Base-by-base conservation (phyloP, 1,284 basidiomycete genomes). In the Cyathus olla region DNA sequence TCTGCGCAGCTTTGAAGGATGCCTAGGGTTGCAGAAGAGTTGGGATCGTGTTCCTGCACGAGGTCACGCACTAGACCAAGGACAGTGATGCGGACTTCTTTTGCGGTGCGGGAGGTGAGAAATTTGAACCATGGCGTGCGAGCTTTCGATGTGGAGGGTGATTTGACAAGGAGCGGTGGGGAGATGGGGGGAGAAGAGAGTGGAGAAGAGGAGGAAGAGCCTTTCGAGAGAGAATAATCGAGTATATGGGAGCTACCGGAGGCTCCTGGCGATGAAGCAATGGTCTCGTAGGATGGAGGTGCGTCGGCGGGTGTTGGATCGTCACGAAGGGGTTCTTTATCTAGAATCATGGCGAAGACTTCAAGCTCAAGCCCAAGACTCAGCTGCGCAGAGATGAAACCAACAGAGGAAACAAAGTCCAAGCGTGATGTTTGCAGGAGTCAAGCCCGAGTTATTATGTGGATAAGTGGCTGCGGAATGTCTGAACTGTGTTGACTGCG, bases 11-110 rank as follows among this genome's bases (percentile, higher is more conserved):
- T 80, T 31, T 74, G 70, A 5, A 81, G 69, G 29, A 81, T 76
- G 10, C 76, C 75, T 8, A 72, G 57, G 1, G 75, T 65, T 2
- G 79, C 76, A 5, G 67, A 57, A 3, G 74, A 67, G 22, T 68
- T 65, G 11, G 70, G 59, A 27, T 61, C 44, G 50, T 76, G 73
- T 44, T 80, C 74, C 42, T 74, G 73, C 26, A 88, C 82, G 19
- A 88, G 74, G 64, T 87, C 84, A 4, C 82, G 81, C 26, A 88
- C 63, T 19, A 87, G 80, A 0, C 77, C 77, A 1, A 81, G 73
- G 0, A 85, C 79, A 0, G 86, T 87, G 22, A 70, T 69, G 4
- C 78, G 80, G 29, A 87, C 79, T 60, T 87, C 83, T 42, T 80
- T 79, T 3, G 78, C 70, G 3, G 80, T 81, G 55, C 79, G 76